Percentiles rank a stretch among this genome's conserved stretches.
Evolutionary conservation across 805 yeast species (phyloP).

Genomic region (Novakomyces olei): DNA sequence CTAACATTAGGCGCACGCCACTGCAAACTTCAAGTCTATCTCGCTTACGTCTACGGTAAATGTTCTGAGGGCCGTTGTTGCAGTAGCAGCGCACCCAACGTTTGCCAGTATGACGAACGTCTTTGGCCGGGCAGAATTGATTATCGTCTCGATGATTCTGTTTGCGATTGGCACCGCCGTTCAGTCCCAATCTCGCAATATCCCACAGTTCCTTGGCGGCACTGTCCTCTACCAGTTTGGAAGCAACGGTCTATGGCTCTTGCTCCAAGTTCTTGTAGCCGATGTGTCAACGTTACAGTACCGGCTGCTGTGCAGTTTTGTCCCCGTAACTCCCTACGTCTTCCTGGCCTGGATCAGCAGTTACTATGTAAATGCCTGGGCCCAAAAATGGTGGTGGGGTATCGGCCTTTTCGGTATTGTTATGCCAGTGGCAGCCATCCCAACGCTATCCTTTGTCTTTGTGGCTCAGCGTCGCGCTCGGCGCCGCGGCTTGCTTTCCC

Average conservation of each 20-base stretch:
- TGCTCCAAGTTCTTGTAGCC: slow-evolving; percentile 17
- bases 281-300: slow-evolving; percentile 15
- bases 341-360: slow-evolving; percentile 20
- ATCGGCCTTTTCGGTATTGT: slow-evolving; percentile 28
- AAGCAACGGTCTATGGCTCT: slow-evolving; percentile 17
- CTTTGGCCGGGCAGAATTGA: slow-evolving; percentile 21
- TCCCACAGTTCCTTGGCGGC: slow-evolving; percentile 18
- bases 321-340: slow-evolving; percentile 21
- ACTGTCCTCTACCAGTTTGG: slow-evolving; percentile 20
- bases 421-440: slow-evolving; percentile 19
- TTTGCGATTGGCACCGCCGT: slow-evolving; percentile 19
- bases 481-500: neutral
- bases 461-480: slow-evolving; percentile 8
- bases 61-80: slow-evolving; percentile 20
- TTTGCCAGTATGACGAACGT: slow-evolving; percentile 23
- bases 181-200: slow-evolving; percentile 18
- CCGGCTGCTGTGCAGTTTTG: slow-evolving; percentile 18
- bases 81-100: slow-evolving; percentile 19
- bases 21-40: too few species aligned
- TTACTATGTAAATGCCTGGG: neutral
- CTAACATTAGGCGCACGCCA: too few species aligned
- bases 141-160: slow-evolving; percentile 15
- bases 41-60: slow-evolving; percentile 21
- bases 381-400: slow-evolving; percentile 28
- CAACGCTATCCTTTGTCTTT: slow-evolving; percentile 9